Evolutionary conservation across 306 rosid species (phyloP), one percentile per base, ranked within the genome.

Genomic region (Phaseolus lunatus): DNA sequence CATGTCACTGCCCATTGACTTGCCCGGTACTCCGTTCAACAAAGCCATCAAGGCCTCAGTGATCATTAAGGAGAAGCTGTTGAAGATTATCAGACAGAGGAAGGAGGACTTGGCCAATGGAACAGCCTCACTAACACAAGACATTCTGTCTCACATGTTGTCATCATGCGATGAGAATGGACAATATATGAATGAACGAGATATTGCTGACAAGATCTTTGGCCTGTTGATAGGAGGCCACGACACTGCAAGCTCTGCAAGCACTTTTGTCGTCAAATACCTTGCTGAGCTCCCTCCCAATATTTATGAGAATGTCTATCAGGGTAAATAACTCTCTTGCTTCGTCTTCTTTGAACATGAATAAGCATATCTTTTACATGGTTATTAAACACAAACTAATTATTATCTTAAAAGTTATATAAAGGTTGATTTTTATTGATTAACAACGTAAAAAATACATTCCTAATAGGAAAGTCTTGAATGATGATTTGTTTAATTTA

Each of bases 111-210:
- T 90, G 68, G 89, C 84, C 0, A 90, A 92, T 31, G 90, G 88
- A 3, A 82, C 58, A 14, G 95, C 92, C 1, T 63, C 82, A 0
- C 26, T 83, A 0, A 78, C 86, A 0, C 91, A 92, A 68, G 95
- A 92, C n/a, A 84, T 92, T 10, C 29, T 92, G 72, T 90, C 97
- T 5, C 95, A 92, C 89, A 90, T 89, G 97, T 78, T 92, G 8
- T 23, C 70, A 18, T 23, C 81, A 0, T 63, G 84, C 57, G 79
- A 86, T 50, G 92, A 89, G 24, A 49, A 67, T 5, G 96, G 96
- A 2, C 18, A 16, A 11, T 73, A 79, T 78, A 75, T 89, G 92
- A 72, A 2, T 5, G 94, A 87, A 37, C 3, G 39, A 1, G 86
- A 83, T 62, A 86, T 91, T 24, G 89, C 91, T 3, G 88, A 89